Base-by-base conservation (phyloP, 2,329 filamentous ascomycete genomes). In the Paraphaeosphaeria sporulosa region DNA sequence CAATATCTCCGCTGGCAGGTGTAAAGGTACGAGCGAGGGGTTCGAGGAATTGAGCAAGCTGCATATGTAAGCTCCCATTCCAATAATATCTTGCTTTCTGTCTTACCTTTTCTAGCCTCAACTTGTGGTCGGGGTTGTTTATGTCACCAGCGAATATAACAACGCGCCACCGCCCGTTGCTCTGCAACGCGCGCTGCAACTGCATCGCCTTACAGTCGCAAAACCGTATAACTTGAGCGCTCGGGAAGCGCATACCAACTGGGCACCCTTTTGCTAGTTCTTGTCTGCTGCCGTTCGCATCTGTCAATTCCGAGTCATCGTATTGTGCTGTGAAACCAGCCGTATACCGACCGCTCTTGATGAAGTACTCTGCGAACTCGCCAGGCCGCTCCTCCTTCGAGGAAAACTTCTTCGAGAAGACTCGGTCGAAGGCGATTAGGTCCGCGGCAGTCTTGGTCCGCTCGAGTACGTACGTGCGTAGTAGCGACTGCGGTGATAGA, bases 391-490 rank as follows among this genome's bases (percentile, higher is more conserved):
- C 74, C 12, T 82, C 72, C 32, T 81, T 79, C 0, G 81, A 78
- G 1, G 80, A 84, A 67, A 88, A 88, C 30, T 86, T 73, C 62
- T 81, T 81, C 0, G 84, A 81, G 66, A 84, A 85, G 53, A 81
- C 78, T 1, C 83, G 81, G 64, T 89, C 87, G 59, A 89, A 89
- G 4, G 85, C 82, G 59, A 89, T 89, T 13, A 90, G 77, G 56
- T 89, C 85, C 0, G 66, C 69, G 0, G 76, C 76, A 0, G 72
- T 75, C 42, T 76, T 76, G 0, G 62, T 54, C 79, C 89, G 82
- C 74, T 91, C 89, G 23, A 82, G 73, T 62, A 88, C 85, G 70
- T 90, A 90, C 54, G 85, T 89, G 52, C 84, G 77, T 0, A 90
- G 80, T 5, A 91, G 74, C 1, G 76, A 75, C 0, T 82, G 81